Evolutionary conservation across 805 yeast genomes (phyloP).

Genomic region (Schwanniomyces vanrijiae): DNA sequence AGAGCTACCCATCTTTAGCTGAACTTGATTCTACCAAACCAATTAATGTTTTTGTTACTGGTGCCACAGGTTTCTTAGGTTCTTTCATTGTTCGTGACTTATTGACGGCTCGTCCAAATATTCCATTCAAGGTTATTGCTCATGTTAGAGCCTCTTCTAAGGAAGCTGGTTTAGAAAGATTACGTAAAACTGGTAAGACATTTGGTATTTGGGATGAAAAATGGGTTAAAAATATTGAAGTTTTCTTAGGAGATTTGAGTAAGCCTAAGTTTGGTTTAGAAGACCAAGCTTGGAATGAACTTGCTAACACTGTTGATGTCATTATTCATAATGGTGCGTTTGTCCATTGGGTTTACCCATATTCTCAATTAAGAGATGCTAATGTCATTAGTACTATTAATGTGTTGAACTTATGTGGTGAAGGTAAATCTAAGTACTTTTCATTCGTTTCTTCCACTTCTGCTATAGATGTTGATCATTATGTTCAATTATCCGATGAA

Average conservation of each 20-base stretch:
- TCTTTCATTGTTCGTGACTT: slow-evolving; percentile 82
- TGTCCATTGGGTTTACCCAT: slow-evolving; percentile 99
- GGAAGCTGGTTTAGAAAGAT: slow-evolving; percentile 71
- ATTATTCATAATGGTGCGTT: slow-evolving; percentile 96
- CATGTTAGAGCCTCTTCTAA: slow-evolving; percentile 85
- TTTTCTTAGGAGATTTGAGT: slow-evolving; percentile 83
- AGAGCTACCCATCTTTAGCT: slow-evolving; percentile 46
- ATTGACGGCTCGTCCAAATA: slow-evolving; percentile 49
- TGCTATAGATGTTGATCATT: slow-evolving; percentile 81
- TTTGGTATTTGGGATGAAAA: slow-evolving; percentile 78
- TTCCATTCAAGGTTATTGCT: slow-evolving; percentile 65
- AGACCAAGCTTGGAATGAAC: slow-evolving; percentile 53
- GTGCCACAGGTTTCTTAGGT: slow-evolving; percentile 96
- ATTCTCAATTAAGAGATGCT: slow-evolving; percentile 84
- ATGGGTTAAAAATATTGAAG: slow-evolving; percentile 58
- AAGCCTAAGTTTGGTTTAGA: slow-evolving; percentile 68
- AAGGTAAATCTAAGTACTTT: slow-evolving; percentile 82
- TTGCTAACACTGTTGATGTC: slow-evolving; percentile 67
- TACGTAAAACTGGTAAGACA: slow-evolving; percentile 70
- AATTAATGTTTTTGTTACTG: slow-evolving; percentile 80
- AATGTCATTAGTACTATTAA: slow-evolving; percentile 88
- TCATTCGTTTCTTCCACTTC: slow-evolving; percentile 96
- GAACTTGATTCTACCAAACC: slow-evolving; percentile 31
- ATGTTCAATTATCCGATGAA: slow-evolving; percentile 72
- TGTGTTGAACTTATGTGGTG: slow-evolving; percentile 72